These are phyloP conservation scores for Umbelopsis sp. DNA, from an alignment of 371 early-diverging fungal genomes.

Conservation along the genomic window DNA sequence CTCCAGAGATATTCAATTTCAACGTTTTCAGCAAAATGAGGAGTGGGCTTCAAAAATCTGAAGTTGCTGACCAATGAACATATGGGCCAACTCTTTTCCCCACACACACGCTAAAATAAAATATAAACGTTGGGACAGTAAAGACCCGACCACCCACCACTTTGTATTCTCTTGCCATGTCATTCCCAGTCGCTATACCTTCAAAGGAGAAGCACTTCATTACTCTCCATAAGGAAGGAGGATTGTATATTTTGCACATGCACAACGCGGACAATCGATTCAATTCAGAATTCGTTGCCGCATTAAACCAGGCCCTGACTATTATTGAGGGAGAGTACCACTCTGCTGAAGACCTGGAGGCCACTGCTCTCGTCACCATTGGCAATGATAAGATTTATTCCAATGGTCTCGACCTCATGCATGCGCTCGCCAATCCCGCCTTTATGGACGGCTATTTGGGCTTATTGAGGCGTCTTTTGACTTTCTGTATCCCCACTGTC, in stretches of 20 bases:
- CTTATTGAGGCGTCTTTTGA: slow-evolving; percentile 59
- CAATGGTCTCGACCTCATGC: slow-evolving; percentile 75
- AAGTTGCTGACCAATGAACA: slow-evolving; percentile 1
- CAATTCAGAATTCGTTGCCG: slow-evolving; percentile 57
- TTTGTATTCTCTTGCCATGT: slow-evolving; percentile 1
- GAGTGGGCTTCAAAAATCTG: background rate
- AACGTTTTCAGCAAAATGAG: background rate
- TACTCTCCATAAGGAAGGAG: slow-evolving; percentile 57
- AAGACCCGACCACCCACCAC: background rate
- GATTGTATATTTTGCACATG: slow-evolving; percentile 63
- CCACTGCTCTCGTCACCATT: slow-evolving; percentile 64
- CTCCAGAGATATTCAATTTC: slow-evolving; percentile 10
- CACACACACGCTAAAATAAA: background rate
- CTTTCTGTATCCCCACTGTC: slow-evolving; percentile 79
- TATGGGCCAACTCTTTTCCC: background rate
- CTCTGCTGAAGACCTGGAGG: slow-evolving; percentile 38
- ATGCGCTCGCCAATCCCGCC: slow-evolving; percentile 42
- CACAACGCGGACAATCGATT: slow-evolving; percentile 74
- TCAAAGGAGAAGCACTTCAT: slow-evolving; percentile 41
- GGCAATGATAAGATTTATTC: slow-evolving; percentile 75
- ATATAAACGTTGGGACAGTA: too few species aligned
- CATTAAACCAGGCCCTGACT: slow-evolving; percentile 64
- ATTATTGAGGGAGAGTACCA: slow-evolving; percentile 56
- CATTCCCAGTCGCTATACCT: slow-evolving; percentile 43
- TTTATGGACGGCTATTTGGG: slow-evolving; percentile 56